These are phyloP conservation scores for Calonectria pseudoturangicola DNA, from an alignment of 2,329 filamentous ascomycete genomes.

Conservation along the genomic window DNA sequence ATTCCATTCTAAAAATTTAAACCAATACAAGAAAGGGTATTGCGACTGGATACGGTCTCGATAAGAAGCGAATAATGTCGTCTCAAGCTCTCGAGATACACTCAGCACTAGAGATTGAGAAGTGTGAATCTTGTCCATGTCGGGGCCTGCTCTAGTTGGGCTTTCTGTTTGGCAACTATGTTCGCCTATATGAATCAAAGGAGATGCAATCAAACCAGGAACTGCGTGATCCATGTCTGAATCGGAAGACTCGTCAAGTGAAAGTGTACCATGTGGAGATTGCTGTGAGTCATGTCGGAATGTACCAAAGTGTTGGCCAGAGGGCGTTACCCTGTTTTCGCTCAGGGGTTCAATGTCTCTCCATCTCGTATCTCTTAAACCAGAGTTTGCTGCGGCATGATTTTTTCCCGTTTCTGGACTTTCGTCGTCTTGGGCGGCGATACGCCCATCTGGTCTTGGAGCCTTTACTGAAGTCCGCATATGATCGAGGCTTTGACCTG, in stretches of 20 bases:
- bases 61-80: constrained; percentile 51
- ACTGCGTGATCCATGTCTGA: constrained; percentile 30
- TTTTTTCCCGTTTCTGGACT: no score
- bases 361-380: no score
- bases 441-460: no score
- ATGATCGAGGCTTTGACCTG: constrained; percentile 49
- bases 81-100: constrained; percentile 41
- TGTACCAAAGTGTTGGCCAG: not conserved
- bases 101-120: not conserved
- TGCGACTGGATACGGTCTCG: constrained; percentile 52
- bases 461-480: constrained; percentile 11
- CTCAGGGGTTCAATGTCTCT: not conserved
- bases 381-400: no score
- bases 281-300: not conserved
- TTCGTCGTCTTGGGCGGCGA: no score
- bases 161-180: not conserved
- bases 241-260: constrained; percentile 21
- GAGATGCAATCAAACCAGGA: constrained; percentile 21
- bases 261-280: constrained; percentile 15
- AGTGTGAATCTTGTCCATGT: not conserved
- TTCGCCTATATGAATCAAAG: constrained; percentile 14
- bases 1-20: constrained; percentile 42
- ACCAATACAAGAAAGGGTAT: constrained; percentile 53
- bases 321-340: not conserved
- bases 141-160: not conserved